Evolutionary conservation across 768 basidiomycete species (phyloP).

Genomic region (Thelephora aurantiotincta): DNA sequence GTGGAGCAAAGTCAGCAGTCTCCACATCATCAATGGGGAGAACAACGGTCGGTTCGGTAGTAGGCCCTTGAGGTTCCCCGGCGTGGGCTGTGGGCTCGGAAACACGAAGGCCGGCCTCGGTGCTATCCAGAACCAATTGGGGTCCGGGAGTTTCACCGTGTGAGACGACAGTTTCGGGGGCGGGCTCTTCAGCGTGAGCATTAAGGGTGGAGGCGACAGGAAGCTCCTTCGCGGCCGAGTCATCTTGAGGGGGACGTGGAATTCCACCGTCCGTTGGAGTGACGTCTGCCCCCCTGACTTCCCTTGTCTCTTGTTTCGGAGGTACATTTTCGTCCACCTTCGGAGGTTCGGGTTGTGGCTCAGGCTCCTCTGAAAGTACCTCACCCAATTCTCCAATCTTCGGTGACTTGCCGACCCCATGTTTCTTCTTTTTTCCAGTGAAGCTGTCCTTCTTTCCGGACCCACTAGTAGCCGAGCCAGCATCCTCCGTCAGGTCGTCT

Average conservation of each 20-base stretch:
- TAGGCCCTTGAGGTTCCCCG: neutral
- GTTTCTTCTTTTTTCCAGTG: slow-evolving; percentile 13
- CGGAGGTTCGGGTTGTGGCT: slow-evolving; percentile 20
- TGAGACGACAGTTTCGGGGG: slow-evolving; percentile 16
- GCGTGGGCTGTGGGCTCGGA: slow-evolving; percentile 3
- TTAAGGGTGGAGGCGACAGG: slow-evolving; percentile 5
- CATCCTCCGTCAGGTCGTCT: neutral
- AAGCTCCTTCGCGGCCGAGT: slow-evolving; percentile 5
- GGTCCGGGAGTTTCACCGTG: slow-evolving; percentile 17
- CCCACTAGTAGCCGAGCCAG: no score
- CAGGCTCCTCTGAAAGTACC: slow-evolving; percentile 40
- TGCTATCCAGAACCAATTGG: slow-evolving; percentile 14
- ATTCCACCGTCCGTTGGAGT: neutral
- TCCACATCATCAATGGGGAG: neutral
- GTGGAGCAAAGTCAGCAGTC: neutral
- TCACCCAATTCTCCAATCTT: slow-evolving; percentile 63
- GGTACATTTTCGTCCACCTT: slow-evolving; percentile 12
- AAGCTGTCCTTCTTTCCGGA: slow-evolving; percentile 14
- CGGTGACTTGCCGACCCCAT: slow-evolving; percentile 15
- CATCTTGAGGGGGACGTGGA: slow-evolving; percentile 2
- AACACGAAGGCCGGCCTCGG: slow-evolving; percentile 8
- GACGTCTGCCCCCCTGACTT: neutral
- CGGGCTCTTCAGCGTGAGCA: slow-evolving; percentile 6
- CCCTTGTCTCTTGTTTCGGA: slow-evolving; percentile 8
- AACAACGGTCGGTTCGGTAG: neutral